Percentiles rank a stretch among this genome's conserved stretches.
Evolutionary conservation across 441 rosid genomes (phyloP).

Genomic region (Brassica hybrid): DNA sequence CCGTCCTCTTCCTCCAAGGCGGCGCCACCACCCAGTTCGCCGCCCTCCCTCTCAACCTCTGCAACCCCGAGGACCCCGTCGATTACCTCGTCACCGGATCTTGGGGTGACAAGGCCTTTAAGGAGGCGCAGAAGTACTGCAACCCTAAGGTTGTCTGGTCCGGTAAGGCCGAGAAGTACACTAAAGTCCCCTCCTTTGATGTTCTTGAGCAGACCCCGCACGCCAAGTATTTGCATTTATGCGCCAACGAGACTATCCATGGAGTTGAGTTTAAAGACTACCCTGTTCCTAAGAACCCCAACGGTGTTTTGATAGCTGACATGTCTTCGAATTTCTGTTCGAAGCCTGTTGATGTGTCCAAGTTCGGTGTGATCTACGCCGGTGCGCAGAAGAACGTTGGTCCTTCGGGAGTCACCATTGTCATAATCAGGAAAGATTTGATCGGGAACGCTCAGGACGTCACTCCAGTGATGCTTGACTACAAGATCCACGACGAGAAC

Average conservation of each 20-base stretch:
- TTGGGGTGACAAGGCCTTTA: slow-evolving; percentile 93
- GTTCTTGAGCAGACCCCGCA: slow-evolving; percentile 61
- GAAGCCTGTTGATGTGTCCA: slow-evolving; percentile 87
- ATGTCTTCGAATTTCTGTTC: slow-evolving; percentile 97
- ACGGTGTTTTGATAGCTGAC: slow-evolving; percentile 75
- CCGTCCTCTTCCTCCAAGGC: slow-evolving; percentile 89
- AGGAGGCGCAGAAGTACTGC: slow-evolving; percentile 81
- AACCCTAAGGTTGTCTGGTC: slow-evolving; percentile 77
- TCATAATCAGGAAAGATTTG: slow-evolving; percentile 79
- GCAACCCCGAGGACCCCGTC: slow-evolving; percentile 66
- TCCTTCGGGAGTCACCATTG: slow-evolving; percentile 94
- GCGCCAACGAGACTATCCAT: slow-evolving; percentile 92
- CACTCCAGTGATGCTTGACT: slow-evolving; percentile 92
- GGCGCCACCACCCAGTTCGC: slow-evolving; percentile 97
- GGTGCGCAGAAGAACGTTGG: slow-evolving; percentile 98
- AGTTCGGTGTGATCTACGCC: slow-evolving; percentile 85
- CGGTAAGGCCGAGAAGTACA: slow-evolving; percentile 84
- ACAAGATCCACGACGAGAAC: slow-evolving; percentile 86
- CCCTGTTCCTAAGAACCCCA: slow-evolving; percentile 60
- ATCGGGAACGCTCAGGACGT: slow-evolving; percentile 70
- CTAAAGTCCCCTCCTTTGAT: slow-evolving; percentile 66
- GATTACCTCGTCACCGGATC: slow-evolving; percentile 95
- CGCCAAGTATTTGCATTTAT: slow-evolving; percentile 83
- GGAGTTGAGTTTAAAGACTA: slow-evolving; percentile 90
- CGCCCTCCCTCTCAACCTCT: slow-evolving; percentile 78